phyloP scores from a whole-genome alignment of 768 basidiomycete species.

The Termitomyces sp. region DNA sequence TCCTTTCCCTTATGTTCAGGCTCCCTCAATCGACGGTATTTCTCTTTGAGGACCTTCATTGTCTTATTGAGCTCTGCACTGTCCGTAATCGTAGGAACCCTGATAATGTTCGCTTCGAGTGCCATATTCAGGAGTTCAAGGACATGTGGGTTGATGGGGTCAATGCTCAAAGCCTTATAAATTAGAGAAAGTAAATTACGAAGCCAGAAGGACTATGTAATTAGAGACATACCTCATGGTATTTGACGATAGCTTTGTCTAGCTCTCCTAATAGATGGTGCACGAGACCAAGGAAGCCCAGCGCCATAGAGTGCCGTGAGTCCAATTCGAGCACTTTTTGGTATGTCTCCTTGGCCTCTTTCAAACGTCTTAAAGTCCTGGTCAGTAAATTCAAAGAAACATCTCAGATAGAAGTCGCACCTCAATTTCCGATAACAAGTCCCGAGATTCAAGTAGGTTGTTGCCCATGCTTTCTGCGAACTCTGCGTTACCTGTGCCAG shows the following conservation, averaged over 20 bases:
- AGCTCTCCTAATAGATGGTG: conserved; percentile 70
- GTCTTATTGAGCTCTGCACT: conserved; percentile 26
- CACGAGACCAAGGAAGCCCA: conserved; percentile 88
- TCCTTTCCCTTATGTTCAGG: conserved; percentile 26
- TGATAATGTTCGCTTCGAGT: conserved; percentile 46
- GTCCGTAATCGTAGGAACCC: conserved; percentile 16
- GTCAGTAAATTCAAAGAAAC: not conserved
- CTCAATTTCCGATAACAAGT: conserved; percentile 81
- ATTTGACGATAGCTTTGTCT: conserved; percentile 82
- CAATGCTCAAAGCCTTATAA: conserved; percentile 67
- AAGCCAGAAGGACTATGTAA: not conserved
- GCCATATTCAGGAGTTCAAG: conserved; percentile 81
- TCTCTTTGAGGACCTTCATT: conserved; percentile 26
- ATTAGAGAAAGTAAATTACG: conserved; percentile 1
- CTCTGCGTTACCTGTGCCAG: conserved; percentile 83
- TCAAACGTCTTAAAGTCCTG: conserved; percentile 34
- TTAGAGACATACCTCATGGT: conserved; percentile 72
- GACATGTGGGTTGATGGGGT: conserved; percentile 79
- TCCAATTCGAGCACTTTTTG: conserved; percentile 82
- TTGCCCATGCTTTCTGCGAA: conserved; percentile 81
- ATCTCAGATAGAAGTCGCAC: conserved; percentile 36
- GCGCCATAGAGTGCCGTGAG: conserved; percentile 75
- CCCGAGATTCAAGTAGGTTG: conserved; percentile 90
- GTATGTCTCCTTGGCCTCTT: conserved; percentile 73
- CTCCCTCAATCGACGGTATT: conserved; percentile 23